Base-by-base conservation (phyloP, 768 basidiomycete species). In the Cystofilobasidium macerans region DNA sequence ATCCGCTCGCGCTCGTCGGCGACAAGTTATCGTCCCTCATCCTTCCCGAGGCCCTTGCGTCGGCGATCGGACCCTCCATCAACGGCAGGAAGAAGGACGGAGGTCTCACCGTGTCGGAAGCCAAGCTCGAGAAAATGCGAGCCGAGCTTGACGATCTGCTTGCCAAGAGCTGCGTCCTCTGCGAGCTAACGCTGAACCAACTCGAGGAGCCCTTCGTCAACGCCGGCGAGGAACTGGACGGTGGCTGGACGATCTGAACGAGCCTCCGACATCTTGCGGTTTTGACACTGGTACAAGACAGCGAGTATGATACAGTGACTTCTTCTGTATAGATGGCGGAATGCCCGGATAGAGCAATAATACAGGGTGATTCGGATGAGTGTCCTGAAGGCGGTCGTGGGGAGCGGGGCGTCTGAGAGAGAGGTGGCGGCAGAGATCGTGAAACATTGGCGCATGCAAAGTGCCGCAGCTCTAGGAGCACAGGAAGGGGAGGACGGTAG, bases 11-110 rank as follows among this genome's bases (percentile, higher is more conserved):
- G 30, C 88, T 86, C 26, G 91, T 91, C 0, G 89, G 91, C 6
- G 94, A 97, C 75, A 83, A 84, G 64, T 77, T 99, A 61, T 82
- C 92, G 48, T 92, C 97, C 74, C 79, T 98, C 59, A 94, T 99
- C 71, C 78, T 97, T 11, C 95, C 95, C 16, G 95, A 98, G 72
- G 88, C 91, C 3, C 81, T 98, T 18, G 92, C 89, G 33, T 82
- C 84, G 36, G 82, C 90, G 26, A 87, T 98, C 62, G 84, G 86
- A 1, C 71, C 73, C 28, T 65, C 70, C 7, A 82, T 83, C 69
- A 83, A 81, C 16, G 64, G 67, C 43, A 40, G 6, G 40, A 76
- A 78, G 47, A 83, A 66, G 57, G 69, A 72, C 26, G 72, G 83
- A 69, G 80, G 79, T 68, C 80, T 80, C 36, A 67, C 67, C 57